Evolutionary conservation across 768 basidiomycete genomes (phyloP), one percentile per base, ranked within the genome.

Genomic region (Hydnomerulius pinastri): DNA sequence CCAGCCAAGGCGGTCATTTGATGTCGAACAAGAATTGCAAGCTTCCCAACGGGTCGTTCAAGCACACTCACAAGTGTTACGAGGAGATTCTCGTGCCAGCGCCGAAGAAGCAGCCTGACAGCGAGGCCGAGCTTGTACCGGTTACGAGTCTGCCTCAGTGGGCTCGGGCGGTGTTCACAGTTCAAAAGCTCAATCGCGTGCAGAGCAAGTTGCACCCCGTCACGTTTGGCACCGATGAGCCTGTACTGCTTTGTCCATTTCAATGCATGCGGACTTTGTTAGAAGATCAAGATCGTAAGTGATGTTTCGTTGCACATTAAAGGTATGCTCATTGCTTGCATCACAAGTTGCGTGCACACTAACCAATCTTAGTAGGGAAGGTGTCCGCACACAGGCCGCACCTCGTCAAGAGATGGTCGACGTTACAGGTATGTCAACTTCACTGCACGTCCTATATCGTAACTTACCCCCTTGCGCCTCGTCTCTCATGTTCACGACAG

Each of bases 11-110:
- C 20, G 94, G 92, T 0, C 95, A 98, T 53, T 73, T 98, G 53
- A 99, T 98, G 96, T 92, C 92, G 13, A 98, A 98, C 75, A 98
- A 98, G 72, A 98, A 98, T 73, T 91, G 89, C 73, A 97, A 95
- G 66, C 84, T 98, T 3, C 97, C 97, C 0, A 92, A 97, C 33
- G 97, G 97, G 4, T 97, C 94, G 13, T 95, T 98, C 80, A 98
- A 98, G 73, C 87, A 95, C 39, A 81, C 90, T 15, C 86, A 88
- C 71, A 99, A 99, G 68, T 94, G 97, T 1, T 98, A 90, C 67
- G 97, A 98, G 67, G 97, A 99, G 68, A 95, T 99, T 27, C 94
- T 97, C 56, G 91, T 99, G 1, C 95, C 95, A 4, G 87, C 91
- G 0, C 94, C 94, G 9, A 95, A 95, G 73, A 79, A 85, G 52